Conservation (phyloP, 495 filamentous ascomycete species). For the Penicillium antarcticum region DNA sequence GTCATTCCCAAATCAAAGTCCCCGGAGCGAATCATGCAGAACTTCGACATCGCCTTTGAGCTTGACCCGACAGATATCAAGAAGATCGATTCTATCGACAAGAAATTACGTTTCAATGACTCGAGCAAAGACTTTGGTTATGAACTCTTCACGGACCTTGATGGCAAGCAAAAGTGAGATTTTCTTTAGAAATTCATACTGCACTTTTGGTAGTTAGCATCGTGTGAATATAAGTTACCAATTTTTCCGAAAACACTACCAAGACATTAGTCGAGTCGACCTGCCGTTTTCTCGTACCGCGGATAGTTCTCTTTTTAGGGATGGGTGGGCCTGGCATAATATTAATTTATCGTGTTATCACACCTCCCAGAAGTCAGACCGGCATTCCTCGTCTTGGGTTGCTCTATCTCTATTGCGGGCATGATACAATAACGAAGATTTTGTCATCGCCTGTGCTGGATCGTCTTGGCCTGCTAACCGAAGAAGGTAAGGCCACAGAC, state of each 20-base stretch:
- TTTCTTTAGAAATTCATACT: no score
- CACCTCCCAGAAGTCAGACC: constrained; percentile 44
- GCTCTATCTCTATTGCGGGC: constrained; percentile 44
- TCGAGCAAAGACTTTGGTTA: constrained; percentile 48
- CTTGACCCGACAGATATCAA: constrained; percentile 43
- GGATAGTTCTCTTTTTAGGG: no score
- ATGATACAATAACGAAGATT: constrained; percentile 40
- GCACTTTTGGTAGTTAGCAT: no score
- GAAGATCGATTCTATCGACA: constrained; percentile 47
- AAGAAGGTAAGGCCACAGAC: constrained; percentile 24
- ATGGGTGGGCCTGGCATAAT: no score
- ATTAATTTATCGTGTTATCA: constrained; percentile 48
- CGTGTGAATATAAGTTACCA: no score
- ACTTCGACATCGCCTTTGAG: constrained; percentile 57
- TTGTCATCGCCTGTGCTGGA: constrained; percentile 44
- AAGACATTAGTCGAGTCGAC: no score
- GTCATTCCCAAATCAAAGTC: constrained; percentile 63
- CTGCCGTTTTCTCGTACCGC: no score
- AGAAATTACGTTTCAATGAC: constrained; percentile 57
- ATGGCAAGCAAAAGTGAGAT: constrained; percentile 35
- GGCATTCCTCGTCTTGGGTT: constrained; percentile 42
- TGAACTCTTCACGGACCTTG: constrained; percentile 56
- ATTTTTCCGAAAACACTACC: no score
- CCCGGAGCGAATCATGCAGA: constrained; percentile 46
- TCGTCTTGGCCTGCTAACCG: constrained; percentile 40